Evolutionary conservation across 441 rosid genomes (phyloP), one percentile per base, ranked within the genome.

Genomic region (Lagerstroemia fauriei): DNA sequence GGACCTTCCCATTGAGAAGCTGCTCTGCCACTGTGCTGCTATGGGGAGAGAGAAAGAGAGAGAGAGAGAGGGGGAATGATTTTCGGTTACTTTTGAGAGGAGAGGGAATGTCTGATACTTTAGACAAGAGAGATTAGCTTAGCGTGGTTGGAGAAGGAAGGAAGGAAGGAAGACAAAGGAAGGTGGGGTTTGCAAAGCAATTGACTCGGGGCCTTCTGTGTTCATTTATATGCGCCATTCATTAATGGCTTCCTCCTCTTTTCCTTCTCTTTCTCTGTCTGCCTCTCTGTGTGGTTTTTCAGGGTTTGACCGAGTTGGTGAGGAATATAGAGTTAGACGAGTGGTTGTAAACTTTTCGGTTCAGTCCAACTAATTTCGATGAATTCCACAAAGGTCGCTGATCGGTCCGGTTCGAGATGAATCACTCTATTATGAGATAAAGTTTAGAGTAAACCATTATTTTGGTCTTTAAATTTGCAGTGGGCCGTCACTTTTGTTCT

Each of bases 231-330:
- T 66, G 10, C 31, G n/a, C n/a, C n/a, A n/a, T n/a, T n/a, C 59
- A 53, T 16, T 53, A 20, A 53, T 53, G 59, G 24, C 18, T 66
- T 66, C 31, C 31, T 27, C 17, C 27, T 3, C 14, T 11, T 65
- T 14, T 25, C 31, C 31, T 24, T 65, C 6, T 5, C 17, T 31
- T 1, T n/a, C 12, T 27, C 34, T 25, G 77, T 74, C 22, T 41
- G 31, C 24, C 18, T 46, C 29, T 74, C 34, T 11, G 11, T 44
- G 51, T 25, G 31, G 11, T 13, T 20, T 44, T 16, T 48, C 41
- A 71, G 41, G 27, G 46, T 78, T 78, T 78, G 81, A 78, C 81
- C 73, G 74, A 46, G 81, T 78, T 78, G 81, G 81, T 78, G 72
- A 63, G 34, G 51, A 63, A 38, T n/a, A n/a, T n/a, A n/a, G n/a